Evolutionary conservation across 208 protist species (phyloP).

Genomic region (Leishmania arabica): DNA sequence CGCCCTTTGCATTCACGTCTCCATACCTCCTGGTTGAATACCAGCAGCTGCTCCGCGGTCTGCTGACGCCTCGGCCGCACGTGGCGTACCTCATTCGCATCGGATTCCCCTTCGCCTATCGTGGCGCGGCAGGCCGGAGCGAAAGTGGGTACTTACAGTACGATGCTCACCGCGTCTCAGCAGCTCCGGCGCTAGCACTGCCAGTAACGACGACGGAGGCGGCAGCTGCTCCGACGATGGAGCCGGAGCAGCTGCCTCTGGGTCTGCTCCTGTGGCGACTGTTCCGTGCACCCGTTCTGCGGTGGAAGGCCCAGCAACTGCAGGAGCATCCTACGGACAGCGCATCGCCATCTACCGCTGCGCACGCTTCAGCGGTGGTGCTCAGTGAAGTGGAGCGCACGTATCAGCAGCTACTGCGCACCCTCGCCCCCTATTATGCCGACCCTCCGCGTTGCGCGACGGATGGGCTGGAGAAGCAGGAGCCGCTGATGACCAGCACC

Average conservation of each 20-base stretch:
- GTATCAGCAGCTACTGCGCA: slow-evolving; percentile 27
- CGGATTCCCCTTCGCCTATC: slow-evolving; percentile 36
- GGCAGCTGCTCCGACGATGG: neutral
- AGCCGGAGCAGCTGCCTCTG: slow-evolving; percentile 29
- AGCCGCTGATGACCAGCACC: slow-evolving; percentile 21
- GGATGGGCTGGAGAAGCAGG: slow-evolving; percentile 23
- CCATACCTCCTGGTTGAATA: slow-evolving; percentile 40
- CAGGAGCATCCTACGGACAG: neutral
- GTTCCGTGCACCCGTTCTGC: slow-evolving; percentile 37
- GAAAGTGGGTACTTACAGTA: slow-evolving; percentile 24
- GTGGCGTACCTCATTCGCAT: slow-evolving; percentile 36
- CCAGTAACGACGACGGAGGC: neutral
- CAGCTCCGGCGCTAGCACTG: slow-evolving; percentile 19
- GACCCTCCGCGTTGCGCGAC: slow-evolving; percentile 29
- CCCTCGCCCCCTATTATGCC: slow-evolving; percentile 32
- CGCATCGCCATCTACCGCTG: neutral
- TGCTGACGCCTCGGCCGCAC: slow-evolving; percentile 26
- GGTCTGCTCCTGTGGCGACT: slow-evolving; percentile 52
- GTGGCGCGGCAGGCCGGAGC: slow-evolving; percentile 13
- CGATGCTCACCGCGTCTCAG: slow-evolving; percentile 32
- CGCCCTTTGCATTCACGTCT: slow-evolving; percentile 22
- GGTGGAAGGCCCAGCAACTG: slow-evolving; percentile 19
- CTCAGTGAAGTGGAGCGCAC: slow-evolving; percentile 9
- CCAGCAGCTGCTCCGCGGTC: slow-evolving; percentile 37
- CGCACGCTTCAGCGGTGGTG: neutral